Evolutionary conservation across 2,329 filamentous ascomycete species (phyloP).

Genomic region (Amauroascus verrucosus): DNA sequence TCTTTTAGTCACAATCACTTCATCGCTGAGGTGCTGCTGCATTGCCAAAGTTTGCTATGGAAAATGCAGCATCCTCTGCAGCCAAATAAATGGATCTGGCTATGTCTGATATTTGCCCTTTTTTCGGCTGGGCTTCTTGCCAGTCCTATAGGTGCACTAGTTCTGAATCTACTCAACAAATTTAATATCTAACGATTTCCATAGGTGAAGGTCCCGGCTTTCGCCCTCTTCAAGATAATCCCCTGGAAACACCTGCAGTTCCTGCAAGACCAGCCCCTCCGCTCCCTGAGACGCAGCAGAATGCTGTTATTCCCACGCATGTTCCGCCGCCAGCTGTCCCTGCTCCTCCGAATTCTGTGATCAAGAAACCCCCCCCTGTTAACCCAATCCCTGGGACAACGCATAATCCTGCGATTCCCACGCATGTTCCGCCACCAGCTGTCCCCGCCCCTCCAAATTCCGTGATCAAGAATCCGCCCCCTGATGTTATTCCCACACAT

Average conservation of each 20-base stretch:
- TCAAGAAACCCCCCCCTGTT: not conserved
- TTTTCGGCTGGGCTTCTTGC: not conserved
- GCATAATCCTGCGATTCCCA: not conserved
- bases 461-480: not conserved
- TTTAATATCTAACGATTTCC: not conserved
- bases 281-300: not conserved
- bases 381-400: not conserved
- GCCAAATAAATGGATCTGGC: slow-evolving; percentile 5
- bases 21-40: not conserved
- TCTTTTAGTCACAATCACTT: not conserved
- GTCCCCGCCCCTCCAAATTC: not conserved
- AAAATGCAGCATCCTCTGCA: not conserved
- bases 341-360: not conserved
- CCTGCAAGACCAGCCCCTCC: not conserved
- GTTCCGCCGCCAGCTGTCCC: not conserved
- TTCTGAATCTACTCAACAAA: not conserved
- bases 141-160: not conserved
- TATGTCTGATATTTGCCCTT: not conserved
- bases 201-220: not conserved
- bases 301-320: not conserved
- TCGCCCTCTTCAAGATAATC: not conserved
- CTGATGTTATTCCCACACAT: not conserved
- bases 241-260: not conserved
- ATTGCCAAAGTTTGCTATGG: not conserved
- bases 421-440: not conserved